Percentiles rank a stretch among this genome's conserved stretches.
Conservation (phyloP, 306 rosid species). For the Cucumis hystrix region DNA sequence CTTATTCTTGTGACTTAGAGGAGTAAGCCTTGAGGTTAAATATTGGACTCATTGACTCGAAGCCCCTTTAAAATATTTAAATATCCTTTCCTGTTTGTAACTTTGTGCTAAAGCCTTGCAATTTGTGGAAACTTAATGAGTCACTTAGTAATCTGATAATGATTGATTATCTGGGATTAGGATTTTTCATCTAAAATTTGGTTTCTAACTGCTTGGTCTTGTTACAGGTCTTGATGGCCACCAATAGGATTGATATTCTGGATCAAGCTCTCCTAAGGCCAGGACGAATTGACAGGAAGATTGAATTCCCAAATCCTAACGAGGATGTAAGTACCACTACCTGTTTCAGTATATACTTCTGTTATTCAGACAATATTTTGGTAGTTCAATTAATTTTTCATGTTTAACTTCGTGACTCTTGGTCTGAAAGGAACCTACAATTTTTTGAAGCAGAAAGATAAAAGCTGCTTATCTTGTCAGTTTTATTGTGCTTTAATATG, state of each 20-base stretch:
- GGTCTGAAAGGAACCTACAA: not conserved
- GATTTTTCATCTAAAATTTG: not conserved
- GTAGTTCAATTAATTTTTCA: not conserved
- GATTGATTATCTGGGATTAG: not conserved
- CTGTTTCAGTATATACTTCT: not conserved
- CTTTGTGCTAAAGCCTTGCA: not conserved
- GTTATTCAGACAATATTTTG: not conserved
- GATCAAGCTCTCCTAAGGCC: slow-evolving; percentile 99
- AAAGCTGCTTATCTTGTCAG: not conserved
- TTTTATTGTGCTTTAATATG: not conserved
- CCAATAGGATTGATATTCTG: slow-evolving; percentile 93
- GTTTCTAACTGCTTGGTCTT: slow-evolving; percentile 4
- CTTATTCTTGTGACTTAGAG: not conserved
- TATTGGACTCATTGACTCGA: not conserved
- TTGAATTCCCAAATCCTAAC: slow-evolving; percentile 95
- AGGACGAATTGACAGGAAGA: slow-evolving; percentile 91
- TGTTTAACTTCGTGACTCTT: not conserved
- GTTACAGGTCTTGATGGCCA: slow-evolving; percentile 91
- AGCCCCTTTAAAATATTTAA: not conserved
- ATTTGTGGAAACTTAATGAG: not conserved
- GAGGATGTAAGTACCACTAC: slow-evolving; percentile 44
- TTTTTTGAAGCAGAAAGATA: not conserved
- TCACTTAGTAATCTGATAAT: not conserved
- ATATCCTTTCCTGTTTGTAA: not conserved
- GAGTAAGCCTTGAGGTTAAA: not conserved